Percentiles rank a stretch among this genome's conserved stretches.
Conservation (phyloP, 257 asterid species). For the Voacanga thouarsii region DNA sequence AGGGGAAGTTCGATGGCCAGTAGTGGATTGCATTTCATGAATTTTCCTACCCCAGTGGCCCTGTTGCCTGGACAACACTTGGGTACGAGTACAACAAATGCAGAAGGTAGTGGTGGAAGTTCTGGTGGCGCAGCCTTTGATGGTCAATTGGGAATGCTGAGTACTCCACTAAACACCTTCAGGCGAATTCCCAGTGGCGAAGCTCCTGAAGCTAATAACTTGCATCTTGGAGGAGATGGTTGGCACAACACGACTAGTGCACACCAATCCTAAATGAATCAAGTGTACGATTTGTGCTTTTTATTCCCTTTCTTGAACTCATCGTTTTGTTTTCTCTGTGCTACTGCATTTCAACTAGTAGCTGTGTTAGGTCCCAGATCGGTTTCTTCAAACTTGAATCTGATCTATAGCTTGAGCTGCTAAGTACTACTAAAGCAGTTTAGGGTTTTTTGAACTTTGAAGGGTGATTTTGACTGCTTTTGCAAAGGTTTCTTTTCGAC, state of each 20-base stretch:
- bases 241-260: slow-evolving; percentile 22
- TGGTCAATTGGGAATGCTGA: slow-evolving; percentile 56
- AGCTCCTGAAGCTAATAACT: slow-evolving; percentile 21
- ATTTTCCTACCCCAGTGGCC: slow-evolving; percentile 42
- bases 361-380: not conserved
- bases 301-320: not conserved
- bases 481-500: not conserved
- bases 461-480: slow-evolving; percentile 6
- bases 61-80: slow-evolving; percentile 36
- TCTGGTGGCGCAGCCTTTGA: slow-evolving; percentile 35
- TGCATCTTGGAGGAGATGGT: slow-evolving; percentile 21
- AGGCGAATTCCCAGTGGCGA: slow-evolving; percentile 35
- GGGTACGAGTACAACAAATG: slow-evolving; percentile 5
- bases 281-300: slow-evolving; percentile 15
- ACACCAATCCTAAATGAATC: slow-evolving; percentile 20
- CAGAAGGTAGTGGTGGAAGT: slow-evolving; percentile 21
- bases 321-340: not conserved
- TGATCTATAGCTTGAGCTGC: not conserved
- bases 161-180: slow-evolving; percentile 42
- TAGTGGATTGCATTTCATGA: slow-evolving; percentile 50
- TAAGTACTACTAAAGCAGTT: not conserved
- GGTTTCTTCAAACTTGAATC: not conserved
- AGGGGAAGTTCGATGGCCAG: slow-evolving; percentile 34
- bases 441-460: not conserved
- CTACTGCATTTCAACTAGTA: not conserved